A percentile compares a stretch with the other conserved stretches of the same genome.
These are phyloP conservation scores for Populus ilicifolia DNA, from an alignment of 345 rosid genomes.

Conservation along the genomic window DNA sequence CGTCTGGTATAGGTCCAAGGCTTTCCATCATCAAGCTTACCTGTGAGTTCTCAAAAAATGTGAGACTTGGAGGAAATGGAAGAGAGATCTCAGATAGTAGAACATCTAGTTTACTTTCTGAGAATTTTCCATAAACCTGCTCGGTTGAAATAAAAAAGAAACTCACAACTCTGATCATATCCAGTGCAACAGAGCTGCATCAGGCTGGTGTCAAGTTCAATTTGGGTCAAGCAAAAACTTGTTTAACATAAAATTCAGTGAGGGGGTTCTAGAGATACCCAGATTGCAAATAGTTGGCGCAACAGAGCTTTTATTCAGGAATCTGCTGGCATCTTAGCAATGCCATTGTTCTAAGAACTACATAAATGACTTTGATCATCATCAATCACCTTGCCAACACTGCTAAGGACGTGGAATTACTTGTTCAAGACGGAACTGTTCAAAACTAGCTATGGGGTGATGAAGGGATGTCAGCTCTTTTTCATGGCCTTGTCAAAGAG, in stretches of 20 bases:
- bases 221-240: neutral
- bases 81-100: neutral
- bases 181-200: slow-evolving; percentile 7
- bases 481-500: slow-evolving; percentile 6
- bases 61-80: neutral
- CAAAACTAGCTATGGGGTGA: neutral
- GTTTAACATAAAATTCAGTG: slow-evolving; percentile 11
- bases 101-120: slow-evolving; percentile 12
- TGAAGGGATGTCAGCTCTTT: slow-evolving; percentile 5
- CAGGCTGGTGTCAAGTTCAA: slow-evolving; percentile 21
- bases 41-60: neutral
- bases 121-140: neutral
- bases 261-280: slow-evolving; percentile 20
- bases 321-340: slow-evolving; percentile 18
- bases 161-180: neutral
- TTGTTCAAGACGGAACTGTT: neutral
- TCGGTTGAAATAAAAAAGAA: neutral
- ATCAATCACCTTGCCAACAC: slow-evolving; percentile 11
- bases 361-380: slow-evolving; percentile 5
- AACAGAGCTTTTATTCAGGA: slow-evolving; percentile 9
- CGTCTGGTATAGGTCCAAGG: neutral
- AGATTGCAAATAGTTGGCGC: neutral
- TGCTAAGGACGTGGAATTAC: slow-evolving; percentile 14
- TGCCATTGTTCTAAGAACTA: neutral
- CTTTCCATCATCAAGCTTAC: neutral